Conservation (phyloP, 2,329 filamentous ascomycete species). For the Curvularia sp. region DNA sequence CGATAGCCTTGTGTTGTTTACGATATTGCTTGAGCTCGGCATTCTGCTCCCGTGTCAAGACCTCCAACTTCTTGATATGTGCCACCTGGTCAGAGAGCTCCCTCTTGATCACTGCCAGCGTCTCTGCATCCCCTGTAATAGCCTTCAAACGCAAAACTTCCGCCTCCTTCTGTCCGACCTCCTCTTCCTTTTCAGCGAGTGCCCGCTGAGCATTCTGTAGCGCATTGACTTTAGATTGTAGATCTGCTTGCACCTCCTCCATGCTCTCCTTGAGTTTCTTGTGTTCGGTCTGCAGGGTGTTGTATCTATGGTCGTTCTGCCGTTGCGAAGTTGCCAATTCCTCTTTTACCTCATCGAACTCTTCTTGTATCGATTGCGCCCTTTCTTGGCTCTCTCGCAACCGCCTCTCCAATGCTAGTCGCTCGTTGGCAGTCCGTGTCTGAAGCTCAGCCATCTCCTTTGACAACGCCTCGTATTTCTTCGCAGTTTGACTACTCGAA, state of each 20-base stretch:
- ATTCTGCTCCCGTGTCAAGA: constrained; percentile 78
- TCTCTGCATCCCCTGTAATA: constrained; percentile 85
- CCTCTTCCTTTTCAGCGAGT: constrained; percentile 71
- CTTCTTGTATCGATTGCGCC: constrained; percentile 76
- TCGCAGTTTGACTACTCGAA: constrained; percentile 58
- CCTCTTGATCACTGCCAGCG: constrained; percentile 81
- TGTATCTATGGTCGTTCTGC: constrained; percentile 65
- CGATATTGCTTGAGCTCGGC: constrained; percentile 82
- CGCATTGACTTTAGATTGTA: constrained; percentile 62
- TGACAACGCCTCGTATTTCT: constrained; percentile 62
- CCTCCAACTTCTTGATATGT: constrained; percentile 87
- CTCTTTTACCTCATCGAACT: constrained; percentile 82
- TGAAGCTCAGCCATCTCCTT: constrained; percentile 64
- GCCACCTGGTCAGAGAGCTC: constrained; percentile 90
- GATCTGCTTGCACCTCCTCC: constrained; percentile 67
- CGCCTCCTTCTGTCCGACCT: constrained; percentile 78
- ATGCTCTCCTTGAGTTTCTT: constrained; percentile 64
- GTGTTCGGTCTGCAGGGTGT: constrained; percentile 68
- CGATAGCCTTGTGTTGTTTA: constrained; percentile 83
- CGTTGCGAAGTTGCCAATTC: constrained; percentile 73
- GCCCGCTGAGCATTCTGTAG: constrained; percentile 70
- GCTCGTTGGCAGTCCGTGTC: constrained; percentile 63
- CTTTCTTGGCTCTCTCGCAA: constrained; percentile 69
- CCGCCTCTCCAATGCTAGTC: constrained; percentile 62
- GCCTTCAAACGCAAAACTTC: constrained; percentile 85